Percentiles rank a stretch among this genome's conserved stretches.
These are phyloP conservation scores for Ophiostoma sp. DNA, from an alignment of 2,329 filamentous ascomycete genomes.

Conservation along the genomic window DNA sequence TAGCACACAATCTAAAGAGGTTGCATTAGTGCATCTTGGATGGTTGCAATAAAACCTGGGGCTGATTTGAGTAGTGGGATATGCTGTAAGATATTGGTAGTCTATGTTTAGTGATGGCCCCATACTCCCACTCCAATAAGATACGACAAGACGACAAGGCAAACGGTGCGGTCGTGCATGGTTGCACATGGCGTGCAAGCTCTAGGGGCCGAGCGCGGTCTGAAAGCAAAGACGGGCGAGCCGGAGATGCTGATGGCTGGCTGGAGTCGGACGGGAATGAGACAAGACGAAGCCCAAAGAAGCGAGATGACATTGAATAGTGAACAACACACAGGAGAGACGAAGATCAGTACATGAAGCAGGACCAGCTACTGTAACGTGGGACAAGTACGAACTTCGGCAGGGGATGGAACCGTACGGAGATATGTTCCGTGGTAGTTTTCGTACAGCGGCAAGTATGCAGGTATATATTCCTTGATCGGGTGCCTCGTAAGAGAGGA, in stretches of 20 bases:
- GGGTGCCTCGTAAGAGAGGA: too few species aligned
- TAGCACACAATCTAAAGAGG: not conserved
- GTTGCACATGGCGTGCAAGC: not conserved
- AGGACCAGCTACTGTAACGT: not conserved
- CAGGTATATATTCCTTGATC: too few species aligned
- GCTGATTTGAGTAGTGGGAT: too few species aligned
- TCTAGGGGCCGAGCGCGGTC: not conserved
- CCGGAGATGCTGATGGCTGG: constrained; percentile 5
- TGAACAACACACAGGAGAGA: too few species aligned
- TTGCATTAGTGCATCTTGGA: constrained; percentile 1
- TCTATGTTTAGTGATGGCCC: not conserved
- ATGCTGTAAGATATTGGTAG: too few species aligned
- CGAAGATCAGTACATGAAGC: not conserved
- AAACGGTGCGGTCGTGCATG: not conserved
- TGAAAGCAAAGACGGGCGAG: not conserved
- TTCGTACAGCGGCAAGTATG: too few species aligned
- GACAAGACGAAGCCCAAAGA: not conserved
- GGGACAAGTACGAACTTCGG: not conserved
- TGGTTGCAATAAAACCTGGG: too few species aligned
- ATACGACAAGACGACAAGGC: not conserved
- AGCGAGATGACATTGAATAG: not conserved
- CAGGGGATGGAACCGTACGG: too few species aligned
- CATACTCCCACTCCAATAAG: not conserved
- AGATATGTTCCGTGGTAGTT: too few species aligned
- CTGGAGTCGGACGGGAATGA: not conserved